These are phyloP conservation scores for Cyberlindnera suaveolens DNA, from an alignment of 805 yeast species.

Conservation along the genomic window DNA sequence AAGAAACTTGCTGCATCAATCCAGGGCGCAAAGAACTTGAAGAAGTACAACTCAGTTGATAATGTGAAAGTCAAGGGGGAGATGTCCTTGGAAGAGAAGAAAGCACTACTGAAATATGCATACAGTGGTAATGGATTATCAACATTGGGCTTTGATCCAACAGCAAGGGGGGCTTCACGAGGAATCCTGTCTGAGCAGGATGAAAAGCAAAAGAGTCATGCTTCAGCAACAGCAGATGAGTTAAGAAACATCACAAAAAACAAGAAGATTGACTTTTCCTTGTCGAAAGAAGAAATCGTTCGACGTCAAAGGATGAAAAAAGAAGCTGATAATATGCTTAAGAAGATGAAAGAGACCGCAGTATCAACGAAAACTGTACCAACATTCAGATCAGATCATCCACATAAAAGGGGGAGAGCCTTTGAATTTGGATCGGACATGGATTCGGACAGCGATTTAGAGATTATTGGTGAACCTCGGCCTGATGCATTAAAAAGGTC, in stretches of 20 bases:
- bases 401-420: background rate
- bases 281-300: constrained; percentile 25
- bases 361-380: background rate
- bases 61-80: constrained; percentile 10
- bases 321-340: constrained; percentile 24
- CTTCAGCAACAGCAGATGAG: constrained; percentile 21
- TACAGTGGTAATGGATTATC: constrained; percentile 34
- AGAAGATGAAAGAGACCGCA: constrained; percentile 15
- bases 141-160: constrained; percentile 49
- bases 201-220: constrained; percentile 16
- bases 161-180: constrained; percentile 21
- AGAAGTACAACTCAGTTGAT: constrained; percentile 8
- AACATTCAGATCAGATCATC: background rate
- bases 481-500: background rate
- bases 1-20: constrained; percentile 4
- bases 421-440: background rate
- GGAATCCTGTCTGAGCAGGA: constrained; percentile 11
- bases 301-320: constrained; percentile 25
- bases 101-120: constrained; percentile 29
- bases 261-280: constrained; percentile 27
- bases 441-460: background rate
- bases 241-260: constrained; percentile 26
- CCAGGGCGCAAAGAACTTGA: constrained; percentile 24
- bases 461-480: background rate
- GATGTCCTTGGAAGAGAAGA: constrained; percentile 21